Evolutionary conservation across 805 yeast genomes (phyloP).

Genomic region (Monosporozyma yasuniensis): DNA sequence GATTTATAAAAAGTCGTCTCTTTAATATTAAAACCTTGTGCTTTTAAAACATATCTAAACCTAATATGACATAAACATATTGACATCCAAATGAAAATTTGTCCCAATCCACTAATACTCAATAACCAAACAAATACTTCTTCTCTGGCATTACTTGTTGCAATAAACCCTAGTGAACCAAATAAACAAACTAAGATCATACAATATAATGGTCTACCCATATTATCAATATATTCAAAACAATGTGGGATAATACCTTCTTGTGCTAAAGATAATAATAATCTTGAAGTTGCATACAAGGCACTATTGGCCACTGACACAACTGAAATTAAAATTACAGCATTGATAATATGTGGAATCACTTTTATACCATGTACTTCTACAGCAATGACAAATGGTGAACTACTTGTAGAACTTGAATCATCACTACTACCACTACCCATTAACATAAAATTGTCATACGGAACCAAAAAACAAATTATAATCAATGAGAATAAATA

Average conservation of each 20-base stretch:
- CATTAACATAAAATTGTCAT: slow-evolving; percentile 36
- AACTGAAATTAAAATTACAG: slow-evolving; percentile 49
- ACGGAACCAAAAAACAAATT: slow-evolving; percentile 69
- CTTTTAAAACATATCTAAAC: slow-evolving; percentile 48
- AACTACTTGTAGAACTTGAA: slow-evolving; percentile 31
- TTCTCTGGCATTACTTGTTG: slow-evolving; percentile 48
- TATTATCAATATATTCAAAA: slow-evolving; percentile 39
- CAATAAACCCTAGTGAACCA: slow-evolving; percentile 53
- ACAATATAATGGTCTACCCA: slow-evolving; percentile 50
- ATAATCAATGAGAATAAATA: slow-evolving; percentile 46
- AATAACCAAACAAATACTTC: slow-evolving; percentile 65
- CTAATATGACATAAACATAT: slow-evolving; percentile 61
- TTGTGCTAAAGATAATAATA: slow-evolving; percentile 43
- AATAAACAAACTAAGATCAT: slow-evolving; percentile 35
- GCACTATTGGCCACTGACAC: slow-evolving; percentile 55
- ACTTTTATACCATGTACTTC: slow-evolving; percentile 35
- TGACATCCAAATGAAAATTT: slow-evolving; percentile 75
- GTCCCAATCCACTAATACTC: slow-evolving; percentile 68
- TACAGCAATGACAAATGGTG: slow-evolving; percentile 44
- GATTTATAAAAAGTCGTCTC: slow-evolving; percentile 42
- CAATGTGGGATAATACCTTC: slow-evolving; percentile 44
- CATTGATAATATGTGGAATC: slow-evolving; percentile 47
- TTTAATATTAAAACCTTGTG: slow-evolving; percentile 35
- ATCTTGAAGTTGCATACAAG: slow-evolving; percentile 51
- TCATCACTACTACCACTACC: slow-evolving; percentile 39